Evolutionary conservation across 192 early-diverging fungal species (phyloP).

Genomic region (Thoreauomyces humboldtii): DNA sequence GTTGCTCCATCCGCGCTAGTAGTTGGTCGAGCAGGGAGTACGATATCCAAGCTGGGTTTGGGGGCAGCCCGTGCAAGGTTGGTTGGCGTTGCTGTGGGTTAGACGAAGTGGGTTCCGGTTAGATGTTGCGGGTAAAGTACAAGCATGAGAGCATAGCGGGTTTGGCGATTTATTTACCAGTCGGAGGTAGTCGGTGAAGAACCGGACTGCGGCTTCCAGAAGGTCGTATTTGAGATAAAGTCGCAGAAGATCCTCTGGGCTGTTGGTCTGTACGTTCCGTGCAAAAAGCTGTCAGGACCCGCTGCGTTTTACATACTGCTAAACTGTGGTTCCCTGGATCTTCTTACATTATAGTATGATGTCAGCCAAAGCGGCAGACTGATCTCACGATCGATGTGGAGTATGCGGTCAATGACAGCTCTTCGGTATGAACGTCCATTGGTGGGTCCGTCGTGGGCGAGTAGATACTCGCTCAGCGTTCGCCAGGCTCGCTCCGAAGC

Average conservation of each 20-base stretch:
- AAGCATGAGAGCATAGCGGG: no score
- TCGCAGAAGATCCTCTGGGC: constrained; percentile 34
- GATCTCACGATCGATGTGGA: constrained; percentile 17
- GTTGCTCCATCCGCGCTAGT: not conserved
- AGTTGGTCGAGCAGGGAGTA: constrained; percentile 23
- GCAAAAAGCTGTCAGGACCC: not conserved
- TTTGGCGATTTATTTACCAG: constrained; percentile 9
- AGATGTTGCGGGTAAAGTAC: not conserved
- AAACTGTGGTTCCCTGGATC: no score
- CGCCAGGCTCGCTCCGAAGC: constrained; percentile 33
- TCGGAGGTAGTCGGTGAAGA: constrained; percentile 21
- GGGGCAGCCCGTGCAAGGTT: not conserved
- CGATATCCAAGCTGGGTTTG: constrained; percentile 11
- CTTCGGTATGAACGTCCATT: constrained; percentile 7
- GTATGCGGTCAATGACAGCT: constrained; percentile 22
- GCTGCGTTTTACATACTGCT: constrained; percentile 4
- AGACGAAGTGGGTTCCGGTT: not conserved
- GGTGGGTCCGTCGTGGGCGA: constrained; percentile 4
- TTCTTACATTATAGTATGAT: constrained; percentile 26
- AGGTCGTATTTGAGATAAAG: constrained; percentile 30
- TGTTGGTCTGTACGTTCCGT: not conserved
- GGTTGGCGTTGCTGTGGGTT: not conserved
- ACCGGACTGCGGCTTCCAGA: constrained; percentile 21
- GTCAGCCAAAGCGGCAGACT: constrained; percentile 33
- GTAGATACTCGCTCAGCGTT: constrained; percentile 21